Evolutionary conservation across 1,284 basidiomycete genomes (phyloP), one percentile per base, ranked within the genome.

Genomic region (Microbotryum intermedium): DNA sequence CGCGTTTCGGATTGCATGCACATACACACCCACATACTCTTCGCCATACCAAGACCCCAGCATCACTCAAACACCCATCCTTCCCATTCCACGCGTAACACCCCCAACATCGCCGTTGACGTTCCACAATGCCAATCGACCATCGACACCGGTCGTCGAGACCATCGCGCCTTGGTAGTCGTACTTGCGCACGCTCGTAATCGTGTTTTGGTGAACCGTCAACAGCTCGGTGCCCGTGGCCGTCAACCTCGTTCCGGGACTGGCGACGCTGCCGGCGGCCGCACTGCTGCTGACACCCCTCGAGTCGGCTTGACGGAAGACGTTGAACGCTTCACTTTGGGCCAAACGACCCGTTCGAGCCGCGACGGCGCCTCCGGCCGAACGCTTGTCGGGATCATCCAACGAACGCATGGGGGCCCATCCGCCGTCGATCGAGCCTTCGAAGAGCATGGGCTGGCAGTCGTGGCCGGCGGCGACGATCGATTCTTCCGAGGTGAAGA

Each of bases 131-230:
- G 94, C 91, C 61, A 99, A 77, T 70, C 86, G 86, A 6, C 95
- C 95, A 76, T 98, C 95, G 29, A 93, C 88, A 10, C 92, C 95
- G n/a, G 84, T 86, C 20, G 93, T 97, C 73, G 87, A 90, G 60
- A 99, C 85, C 69, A 82, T 82, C 50, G 78, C 79, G 0, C 73
- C 77, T 0, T 82, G 83, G 0, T 74, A 78, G 62, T 86, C 85
- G 70, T 89, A 94, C 28, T 87, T 78, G 58, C 90, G 79, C 50
- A 95, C 80, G 68, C 80, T 86, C n/a, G 92, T 97, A 76, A 99
- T 97, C 47, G 93, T 95, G 78, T 98, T 99, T 80, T 97, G 94
- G 75, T 98, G 95, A 47, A 95, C 83, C 4, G 94, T 98, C 72
- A 80, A 79, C 63, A 90, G 78, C 74, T 88, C 88, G 13, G 85